phyloP scores from a whole-genome alignment of 2,329 filamentous ascomycete genomes.

The Clonostachys byssicola region DNA sequence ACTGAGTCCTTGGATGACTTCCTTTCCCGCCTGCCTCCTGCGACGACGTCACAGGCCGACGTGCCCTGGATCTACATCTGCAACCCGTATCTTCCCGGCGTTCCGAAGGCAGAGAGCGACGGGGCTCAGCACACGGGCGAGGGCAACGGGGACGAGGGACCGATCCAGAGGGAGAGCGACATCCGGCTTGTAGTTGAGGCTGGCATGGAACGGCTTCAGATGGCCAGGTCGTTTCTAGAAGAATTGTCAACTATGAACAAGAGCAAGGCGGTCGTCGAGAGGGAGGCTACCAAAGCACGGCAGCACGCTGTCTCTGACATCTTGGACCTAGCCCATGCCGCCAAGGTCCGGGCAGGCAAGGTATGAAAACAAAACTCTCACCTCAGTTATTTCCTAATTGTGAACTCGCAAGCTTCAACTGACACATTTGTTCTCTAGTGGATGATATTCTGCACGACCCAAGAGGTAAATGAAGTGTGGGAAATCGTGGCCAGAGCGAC shows the following conservation, averaged over 20 bases:
- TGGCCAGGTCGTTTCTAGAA: constrained; percentile 43
- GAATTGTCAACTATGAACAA: constrained; percentile 7
- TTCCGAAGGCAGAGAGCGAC: constrained; percentile 20
- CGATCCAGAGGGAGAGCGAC: constrained; percentile 38
- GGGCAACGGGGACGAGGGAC: constrained; percentile 45
- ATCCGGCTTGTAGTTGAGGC: constrained; percentile 43
- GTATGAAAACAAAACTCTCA: constrained; percentile 22
- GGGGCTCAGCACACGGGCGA: constrained; percentile 24
- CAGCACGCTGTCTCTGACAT: constrained; percentile 49
- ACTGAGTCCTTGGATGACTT: constrained; percentile 63
- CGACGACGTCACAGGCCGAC: constrained; percentile 44
- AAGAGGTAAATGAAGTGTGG: constrained; percentile 62
- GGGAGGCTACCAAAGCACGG: constrained; percentile 45
- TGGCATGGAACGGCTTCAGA: constrained; percentile 44
- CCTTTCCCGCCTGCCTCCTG: constrained; percentile 62
- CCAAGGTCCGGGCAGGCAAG: constrained; percentile 62
- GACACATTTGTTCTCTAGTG: constrained; percentile 43
- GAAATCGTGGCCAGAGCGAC: constrained; percentile 61
- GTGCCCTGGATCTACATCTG: constrained; percentile 70
- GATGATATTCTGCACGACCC: constrained; percentile 63
- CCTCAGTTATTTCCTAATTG: not conserved
- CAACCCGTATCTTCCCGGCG: constrained; percentile 52
- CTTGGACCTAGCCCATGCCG: constrained; percentile 53
- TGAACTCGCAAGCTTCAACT: constrained; percentile 11
- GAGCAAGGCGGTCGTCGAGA: constrained; percentile 27